Evolutionary conservation across 2,329 filamentous ascomycete species (phyloP), one percentile per base, ranked within the genome.

Genomic region (Epichloe amarillans): DNA sequence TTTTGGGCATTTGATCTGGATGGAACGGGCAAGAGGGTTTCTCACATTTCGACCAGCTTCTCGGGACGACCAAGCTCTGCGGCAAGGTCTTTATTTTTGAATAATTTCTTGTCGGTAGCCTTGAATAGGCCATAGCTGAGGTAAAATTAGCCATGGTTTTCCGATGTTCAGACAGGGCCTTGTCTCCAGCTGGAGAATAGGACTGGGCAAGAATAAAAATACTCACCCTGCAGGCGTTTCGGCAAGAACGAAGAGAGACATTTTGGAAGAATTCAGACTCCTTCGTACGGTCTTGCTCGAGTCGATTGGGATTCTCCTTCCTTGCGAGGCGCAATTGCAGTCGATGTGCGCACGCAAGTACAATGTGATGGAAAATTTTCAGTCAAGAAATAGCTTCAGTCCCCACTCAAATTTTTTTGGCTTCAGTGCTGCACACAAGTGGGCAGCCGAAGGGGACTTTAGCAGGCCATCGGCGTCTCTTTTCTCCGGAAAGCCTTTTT

Each of bases 41-140:
- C 86, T 76, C 75, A 91, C 85, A 95, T 80, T 62, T 86, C 85
- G 61, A 88, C 87, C 57, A 95, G 80, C 62, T 86, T 86, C 69
- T 96, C 89, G 37, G 88, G 83, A 53, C 84, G 85, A 58, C 82
- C 79, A 55, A 89, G 77, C 67, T 93, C 83, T 56, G 81, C 76
- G 50, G 80, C 77, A 56, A 95, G 71, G 64, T 90, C 83, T 71
- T 91, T 85, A 64, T 86, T 83, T 71, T 95, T 93, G 58, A 98
- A 77, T 53, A 97, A 80, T 77, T 97, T 97, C 82, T 96, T 97
- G 79, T 97, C 91, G 69, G 90, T 88, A 62, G 91, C 86, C 79
- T 98, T 97, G 76, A 98, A 89, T 69, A 98, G 82, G 70, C 90
- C 93, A 75, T 97, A 97, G 69, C 93, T 95, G 61, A 59, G 57